These are phyloP conservation scores for Lactuca sativa DNA, from an alignment of 129 eudicot species.

Conservation along the genomic window DNA sequence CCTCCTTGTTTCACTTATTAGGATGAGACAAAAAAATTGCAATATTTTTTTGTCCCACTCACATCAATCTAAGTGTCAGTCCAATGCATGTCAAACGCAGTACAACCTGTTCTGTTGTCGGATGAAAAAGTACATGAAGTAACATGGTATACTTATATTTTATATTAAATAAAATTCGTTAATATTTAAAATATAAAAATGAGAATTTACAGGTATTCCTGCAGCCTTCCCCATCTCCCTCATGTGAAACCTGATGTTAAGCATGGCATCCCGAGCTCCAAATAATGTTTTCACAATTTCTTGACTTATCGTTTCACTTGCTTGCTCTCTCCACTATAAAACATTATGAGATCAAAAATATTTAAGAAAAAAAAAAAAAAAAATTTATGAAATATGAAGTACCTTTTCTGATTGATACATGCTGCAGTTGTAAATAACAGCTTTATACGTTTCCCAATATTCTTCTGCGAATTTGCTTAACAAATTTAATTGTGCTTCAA, in stretches of 20 bases:
- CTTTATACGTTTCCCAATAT: constrained; percentile 52
- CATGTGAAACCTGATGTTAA: constrained; percentile 76
- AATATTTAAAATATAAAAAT: background rate
- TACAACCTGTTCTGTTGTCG: background rate
- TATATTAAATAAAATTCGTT: too few relatives aligned
- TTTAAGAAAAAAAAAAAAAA: background rate
- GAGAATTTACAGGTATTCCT: constrained; percentile 73
- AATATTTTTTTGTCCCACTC: background rate
- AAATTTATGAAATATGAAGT: constrained; percentile 14
- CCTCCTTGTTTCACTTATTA: background rate
- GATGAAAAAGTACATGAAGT: too few relatives aligned
- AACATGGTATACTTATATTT: background rate
- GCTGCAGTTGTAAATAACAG: constrained; percentile 64
- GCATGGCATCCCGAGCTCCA: constrained; percentile 90
- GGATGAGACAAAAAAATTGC: background rate
- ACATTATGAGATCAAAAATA: constrained; percentile 8
- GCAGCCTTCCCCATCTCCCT: constrained; percentile 93
- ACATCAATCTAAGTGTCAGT: background rate
- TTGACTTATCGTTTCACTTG: constrained; percentile 50
- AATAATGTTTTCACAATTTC: constrained; percentile 69
- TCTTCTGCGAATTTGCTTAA: constrained; percentile 65
- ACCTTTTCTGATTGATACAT: constrained; percentile 68
- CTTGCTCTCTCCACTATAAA: constrained; percentile 71
- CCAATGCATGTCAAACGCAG: background rate
- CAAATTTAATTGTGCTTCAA: constrained; percentile 60